phyloP scores from a whole-genome alignment of 83 land plant species.

The Diphasiastrum complanatum region DNA sequence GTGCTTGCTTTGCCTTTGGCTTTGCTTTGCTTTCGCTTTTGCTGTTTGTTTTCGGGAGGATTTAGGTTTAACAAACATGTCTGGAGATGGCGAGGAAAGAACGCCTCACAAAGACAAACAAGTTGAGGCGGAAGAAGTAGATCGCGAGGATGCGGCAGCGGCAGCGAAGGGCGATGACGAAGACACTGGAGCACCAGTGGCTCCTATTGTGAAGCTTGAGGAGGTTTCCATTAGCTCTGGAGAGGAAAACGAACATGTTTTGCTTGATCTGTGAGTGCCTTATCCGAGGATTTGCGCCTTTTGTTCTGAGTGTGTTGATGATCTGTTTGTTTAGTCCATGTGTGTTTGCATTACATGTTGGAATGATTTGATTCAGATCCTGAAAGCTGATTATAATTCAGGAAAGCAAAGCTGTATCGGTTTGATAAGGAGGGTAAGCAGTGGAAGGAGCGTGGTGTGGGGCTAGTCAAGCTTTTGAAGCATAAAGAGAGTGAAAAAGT shows the following conservation, averaged over 20 bases:
- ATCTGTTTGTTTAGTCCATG: too few species aligned
- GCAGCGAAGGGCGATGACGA: slow-evolving; percentile 48
- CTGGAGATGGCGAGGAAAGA: too few species aligned
- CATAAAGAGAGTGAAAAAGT: slow-evolving; percentile 63
- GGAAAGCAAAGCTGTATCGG: slow-evolving; percentile 77
- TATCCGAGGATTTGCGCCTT: too few species aligned
- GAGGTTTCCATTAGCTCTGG: slow-evolving; percentile 79
- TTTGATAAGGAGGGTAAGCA: slow-evolving; percentile 65
- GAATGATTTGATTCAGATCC: slow-evolving; percentile 2
- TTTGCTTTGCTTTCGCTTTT: too few species aligned
- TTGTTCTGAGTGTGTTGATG: too few species aligned
- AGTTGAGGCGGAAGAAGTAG: slow-evolving; percentile 7
- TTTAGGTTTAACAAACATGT: too few species aligned
- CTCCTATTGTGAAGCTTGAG: slow-evolving; percentile 73
- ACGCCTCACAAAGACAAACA: too few species aligned
- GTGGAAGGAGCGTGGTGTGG: slow-evolving; percentile 84
- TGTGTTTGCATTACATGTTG: not conserved
- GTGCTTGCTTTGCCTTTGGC: too few species aligned
- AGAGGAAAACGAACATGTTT: slow-evolving; percentile 70
- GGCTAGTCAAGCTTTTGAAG: slow-evolving; percentile 61
- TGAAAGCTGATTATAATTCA: too few species aligned
- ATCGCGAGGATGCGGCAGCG: slow-evolving; percentile 13
- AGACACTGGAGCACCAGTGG: slow-evolving; percentile 74
- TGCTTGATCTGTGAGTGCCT: slow-evolving; percentile 56
- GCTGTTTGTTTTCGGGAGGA: too few species aligned